A percentile compares a stretch with the other conserved stretches of the same genome.
These are phyloP conservation scores for Phytophthora cajani DNA, from an alignment of 352 stramenopile species.

Conservation along the genomic window DNA sequence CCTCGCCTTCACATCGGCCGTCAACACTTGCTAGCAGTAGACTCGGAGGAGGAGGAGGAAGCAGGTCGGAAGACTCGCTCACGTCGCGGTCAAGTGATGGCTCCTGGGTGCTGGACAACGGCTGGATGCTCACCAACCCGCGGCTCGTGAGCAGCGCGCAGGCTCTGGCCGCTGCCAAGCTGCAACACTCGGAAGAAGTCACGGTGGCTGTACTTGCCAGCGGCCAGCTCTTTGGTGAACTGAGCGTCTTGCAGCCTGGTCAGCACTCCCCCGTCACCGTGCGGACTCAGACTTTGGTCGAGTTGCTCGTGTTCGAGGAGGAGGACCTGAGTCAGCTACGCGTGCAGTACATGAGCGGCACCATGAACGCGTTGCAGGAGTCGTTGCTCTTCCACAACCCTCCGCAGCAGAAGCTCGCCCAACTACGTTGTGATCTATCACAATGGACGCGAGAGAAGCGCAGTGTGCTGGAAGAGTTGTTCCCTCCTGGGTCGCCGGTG, in stretches of 20 bases:
- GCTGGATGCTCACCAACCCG: conserved; percentile 84
- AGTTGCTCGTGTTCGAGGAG: conserved; percentile 67
- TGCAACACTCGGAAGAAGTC: conserved; percentile 50
- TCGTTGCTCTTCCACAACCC: conserved; percentile 85
- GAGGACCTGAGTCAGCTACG: conserved; percentile 58
- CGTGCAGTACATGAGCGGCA: conserved; percentile 75
- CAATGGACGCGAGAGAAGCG: conserved; percentile 62
- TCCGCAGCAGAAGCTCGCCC: conserved; percentile 74
- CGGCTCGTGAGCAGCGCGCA: conserved; percentile 63
- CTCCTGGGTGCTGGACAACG: conserved; percentile 81
- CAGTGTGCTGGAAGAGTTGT: conserved; percentile 59
- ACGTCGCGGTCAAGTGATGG: conserved; percentile 56
- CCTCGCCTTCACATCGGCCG: conserved; percentile 4
- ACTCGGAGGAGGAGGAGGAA: not conserved
- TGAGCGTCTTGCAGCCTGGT: conserved; percentile 72
- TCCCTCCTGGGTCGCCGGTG: conserved; percentile 26
- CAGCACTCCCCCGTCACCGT: conserved; percentile 71
- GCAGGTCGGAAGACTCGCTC: conserved; percentile 33
- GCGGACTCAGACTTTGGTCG: conserved; percentile 65
- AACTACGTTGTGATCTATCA: conserved; percentile 58
- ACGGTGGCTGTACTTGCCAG: conserved; percentile 67
- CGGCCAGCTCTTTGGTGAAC: conserved; percentile 74
- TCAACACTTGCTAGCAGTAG: conserved; percentile 1
- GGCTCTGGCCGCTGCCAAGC: conserved; percentile 18
- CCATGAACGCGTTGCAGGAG: conserved; percentile 80